These are phyloP conservation scores for Corinectria fuckeliana DNA, from an alignment of 2,329 filamentous ascomycete species.

Conservation along the genomic window DNA sequence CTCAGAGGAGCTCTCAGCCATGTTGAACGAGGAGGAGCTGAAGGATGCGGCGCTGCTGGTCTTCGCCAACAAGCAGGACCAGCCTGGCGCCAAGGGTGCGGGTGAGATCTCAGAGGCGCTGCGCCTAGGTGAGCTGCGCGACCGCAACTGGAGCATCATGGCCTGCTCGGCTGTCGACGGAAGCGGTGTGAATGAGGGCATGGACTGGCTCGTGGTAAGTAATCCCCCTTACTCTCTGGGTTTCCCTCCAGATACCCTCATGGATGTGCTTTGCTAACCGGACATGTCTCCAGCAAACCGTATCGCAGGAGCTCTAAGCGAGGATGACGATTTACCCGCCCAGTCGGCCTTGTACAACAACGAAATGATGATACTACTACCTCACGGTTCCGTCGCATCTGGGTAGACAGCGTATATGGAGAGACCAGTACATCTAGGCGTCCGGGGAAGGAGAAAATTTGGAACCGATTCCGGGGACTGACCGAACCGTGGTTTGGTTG, in stretches of 20 bases:
- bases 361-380: conserved; percentile 41
- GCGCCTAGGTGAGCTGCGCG: conserved; percentile 86
- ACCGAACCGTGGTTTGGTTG: conserved; percentile 10
- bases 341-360: conserved; percentile 42
- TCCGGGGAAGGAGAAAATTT: conserved; percentile 25
- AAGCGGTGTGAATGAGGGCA: conserved; percentile 91
- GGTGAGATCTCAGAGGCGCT: conserved; percentile 96
- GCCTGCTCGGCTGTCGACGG: conserved; percentile 97
- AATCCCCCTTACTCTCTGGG: background rate
- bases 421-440: conserved; percentile 30
- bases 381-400: conserved; percentile 37
- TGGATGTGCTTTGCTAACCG: conserved; percentile 7
- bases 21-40: conserved; percentile 97
- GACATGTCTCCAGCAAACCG: conserved; percentile 42
- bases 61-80: conserved; percentile 99
- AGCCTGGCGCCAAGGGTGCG: conserved; percentile 94
- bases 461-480: conserved; percentile 7
- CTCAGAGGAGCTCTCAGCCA: conserved; percentile 88
- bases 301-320: conserved; percentile 42
- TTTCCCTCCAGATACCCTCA: too few relatives aligned
- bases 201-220: conserved; percentile 96
- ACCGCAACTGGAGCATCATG: conserved; percentile 99
- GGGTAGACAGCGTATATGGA: conserved; percentile 36
- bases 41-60: conserved; percentile 91
- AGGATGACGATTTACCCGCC: conserved; percentile 24